A percentile compares a stretch with the other conserved stretches of the same genome.
Evolutionary conservation across 2,329 filamentous ascomycete genomes (phyloP).

Genomic region (Neopestalotiopsis rosae): DNA sequence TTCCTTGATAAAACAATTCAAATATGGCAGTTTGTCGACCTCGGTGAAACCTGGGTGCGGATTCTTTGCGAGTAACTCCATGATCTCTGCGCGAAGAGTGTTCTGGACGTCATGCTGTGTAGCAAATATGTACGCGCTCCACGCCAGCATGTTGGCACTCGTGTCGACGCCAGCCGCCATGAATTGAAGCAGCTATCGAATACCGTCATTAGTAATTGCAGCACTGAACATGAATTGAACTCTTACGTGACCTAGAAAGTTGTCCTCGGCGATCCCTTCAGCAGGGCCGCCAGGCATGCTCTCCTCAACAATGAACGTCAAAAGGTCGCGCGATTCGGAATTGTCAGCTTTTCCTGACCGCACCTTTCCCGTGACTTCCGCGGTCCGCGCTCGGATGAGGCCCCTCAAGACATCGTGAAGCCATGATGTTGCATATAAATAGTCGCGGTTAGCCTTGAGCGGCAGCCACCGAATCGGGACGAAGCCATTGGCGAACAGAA

Average conservation of each 20-base stretch:
- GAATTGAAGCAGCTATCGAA: slow-evolving; percentile 19
- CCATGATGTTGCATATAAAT: slow-evolving; percentile 21
- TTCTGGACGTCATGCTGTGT: slow-evolving; percentile 20
- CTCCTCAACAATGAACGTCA: slow-evolving; percentile 23
- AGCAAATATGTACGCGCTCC: slow-evolving; percentile 22
- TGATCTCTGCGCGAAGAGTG: slow-evolving; percentile 19
- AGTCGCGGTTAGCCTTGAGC: slow-evolving; percentile 21
- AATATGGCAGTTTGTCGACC: slow-evolving; percentile 30
- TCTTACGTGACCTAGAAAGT: slow-evolving; percentile 21
- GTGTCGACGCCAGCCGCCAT: slow-evolving; percentile 25
- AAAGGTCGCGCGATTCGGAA: slow-evolving; percentile 19
- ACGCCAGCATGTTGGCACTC: slow-evolving; percentile 23
- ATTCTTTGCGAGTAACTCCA: slow-evolving; percentile 18
- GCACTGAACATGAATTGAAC: fast-evolving
- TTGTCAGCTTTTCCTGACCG: slow-evolving; percentile 9
- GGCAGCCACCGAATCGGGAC: slow-evolving; percentile 24
- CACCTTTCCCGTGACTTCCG: background rate
- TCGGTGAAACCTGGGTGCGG: slow-evolving; percentile 28
- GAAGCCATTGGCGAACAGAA: slow-evolving; percentile 21
- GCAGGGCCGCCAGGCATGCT: slow-evolving; percentile 23
- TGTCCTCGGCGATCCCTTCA: slow-evolving; percentile 22
- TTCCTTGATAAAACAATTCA: slow-evolving; percentile 18
- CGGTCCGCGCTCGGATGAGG: background rate
- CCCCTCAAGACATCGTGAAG: slow-evolving; percentile 15
- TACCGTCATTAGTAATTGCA: background rate